Conservation (phyloP, 2,329 filamentous ascomycete genomes). For the Aplosporella prunicola region DNA sequence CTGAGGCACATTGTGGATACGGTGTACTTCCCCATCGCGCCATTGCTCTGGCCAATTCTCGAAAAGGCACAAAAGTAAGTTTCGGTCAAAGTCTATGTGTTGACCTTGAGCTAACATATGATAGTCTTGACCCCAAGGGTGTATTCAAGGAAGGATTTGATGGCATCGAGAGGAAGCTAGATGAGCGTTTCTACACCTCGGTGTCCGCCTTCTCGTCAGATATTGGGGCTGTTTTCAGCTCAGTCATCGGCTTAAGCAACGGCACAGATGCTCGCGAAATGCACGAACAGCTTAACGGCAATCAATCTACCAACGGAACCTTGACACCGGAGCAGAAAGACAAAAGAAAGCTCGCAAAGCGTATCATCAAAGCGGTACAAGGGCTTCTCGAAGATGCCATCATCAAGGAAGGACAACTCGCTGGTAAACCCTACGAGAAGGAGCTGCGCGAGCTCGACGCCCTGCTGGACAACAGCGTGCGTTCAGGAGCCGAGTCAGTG, state of each 20-base stretch:
- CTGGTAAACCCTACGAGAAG: slow-evolving; percentile 57
- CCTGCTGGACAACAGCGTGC: slow-evolving; percentile 59
- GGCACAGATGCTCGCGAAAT: slow-evolving; percentile 30
- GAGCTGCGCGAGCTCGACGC: slow-evolving; percentile 61
- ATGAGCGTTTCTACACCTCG: slow-evolving; percentile 50
- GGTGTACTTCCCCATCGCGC: slow-evolving; percentile 82
- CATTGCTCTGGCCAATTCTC: slow-evolving; percentile 66
- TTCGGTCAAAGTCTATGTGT: slow-evolving; percentile 21
- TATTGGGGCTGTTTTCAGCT: slow-evolving; percentile 46
- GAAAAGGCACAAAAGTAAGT: slow-evolving; percentile 76
- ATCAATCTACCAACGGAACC: slow-evolving; percentile 30
- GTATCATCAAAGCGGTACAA: slow-evolving; percentile 77
- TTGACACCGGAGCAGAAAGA: slow-evolving; percentile 61
- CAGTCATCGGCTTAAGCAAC: slow-evolving; percentile 43
- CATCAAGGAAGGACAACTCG: slow-evolving; percentile 72
- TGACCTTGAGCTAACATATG: not conserved
- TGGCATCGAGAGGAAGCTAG: slow-evolving; percentile 43
- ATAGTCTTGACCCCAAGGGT: slow-evolving; percentile 39
- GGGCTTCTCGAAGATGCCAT: slow-evolving; percentile 66
- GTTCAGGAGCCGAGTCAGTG: slow-evolving; percentile 40
- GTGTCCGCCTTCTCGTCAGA: slow-evolving; percentile 53
- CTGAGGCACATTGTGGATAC: slow-evolving; percentile 74
- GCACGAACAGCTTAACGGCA: slow-evolving; percentile 32
- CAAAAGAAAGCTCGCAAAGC: slow-evolving; percentile 74
- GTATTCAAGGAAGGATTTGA: slow-evolving; percentile 47